Evolutionary conservation across 192 early-diverging fungal genomes (phyloP).

Genomic region (Coemansia sp.): DNA sequence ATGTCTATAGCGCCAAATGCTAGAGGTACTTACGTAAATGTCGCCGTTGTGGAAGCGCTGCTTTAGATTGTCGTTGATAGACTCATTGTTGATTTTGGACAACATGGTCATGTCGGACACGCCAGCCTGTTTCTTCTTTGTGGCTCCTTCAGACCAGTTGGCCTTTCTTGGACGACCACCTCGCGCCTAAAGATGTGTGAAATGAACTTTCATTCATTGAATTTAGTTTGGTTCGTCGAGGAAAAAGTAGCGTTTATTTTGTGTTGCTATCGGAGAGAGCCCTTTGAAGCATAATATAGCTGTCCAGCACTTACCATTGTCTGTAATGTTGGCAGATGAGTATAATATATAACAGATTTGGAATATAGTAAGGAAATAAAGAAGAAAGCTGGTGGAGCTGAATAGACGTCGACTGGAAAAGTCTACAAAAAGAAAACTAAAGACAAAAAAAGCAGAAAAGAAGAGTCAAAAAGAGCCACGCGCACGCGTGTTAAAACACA

Average conservation of each 20-base stretch:
- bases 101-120: conserved; percentile 89
- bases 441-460: background rate
- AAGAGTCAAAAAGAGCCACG: background rate
- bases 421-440: conserved; percentile 7
- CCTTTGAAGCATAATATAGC: background rate
- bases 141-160: conserved; percentile 70
- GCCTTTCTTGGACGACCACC: conserved; percentile 57
- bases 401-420: background rate
- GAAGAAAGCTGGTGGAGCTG: background rate
- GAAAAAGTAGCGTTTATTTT: background rate
- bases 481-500: background rate
- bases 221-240: background rate
- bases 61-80: conserved; percentile 91
- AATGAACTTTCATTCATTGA: background rate
- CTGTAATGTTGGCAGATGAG: conserved; percentile 13
- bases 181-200: conserved; percentile 30
- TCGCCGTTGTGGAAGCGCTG: conserved; percentile 82
- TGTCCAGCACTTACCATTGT: conserved; percentile 23
- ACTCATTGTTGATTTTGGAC: conserved; percentile 92
- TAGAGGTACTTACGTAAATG: conserved; percentile 78
- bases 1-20: background rate
- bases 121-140: conserved; percentile 77
- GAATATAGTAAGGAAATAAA: background rate
- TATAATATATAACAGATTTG: conserved; percentile 12
- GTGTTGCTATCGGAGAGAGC: background rate